Percentiles rank a stretch among this genome's conserved stretches.
phyloP scores from a whole-genome alignment of 257 asterid genomes.

The Plantago ovata region DNA sequence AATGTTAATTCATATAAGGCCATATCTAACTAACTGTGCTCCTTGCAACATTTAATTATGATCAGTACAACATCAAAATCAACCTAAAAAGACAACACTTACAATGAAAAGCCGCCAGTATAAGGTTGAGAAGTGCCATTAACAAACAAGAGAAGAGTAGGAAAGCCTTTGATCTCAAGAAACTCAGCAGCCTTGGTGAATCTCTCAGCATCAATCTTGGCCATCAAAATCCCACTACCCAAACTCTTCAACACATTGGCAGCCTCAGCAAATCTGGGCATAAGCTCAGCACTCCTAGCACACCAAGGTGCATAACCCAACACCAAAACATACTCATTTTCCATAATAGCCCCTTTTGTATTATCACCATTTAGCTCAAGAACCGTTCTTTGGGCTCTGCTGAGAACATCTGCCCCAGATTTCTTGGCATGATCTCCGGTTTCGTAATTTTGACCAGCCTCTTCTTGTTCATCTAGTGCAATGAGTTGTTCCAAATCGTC shows the following conservation, averaged over 20 bases:
- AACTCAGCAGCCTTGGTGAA: conserved; percentile 64
- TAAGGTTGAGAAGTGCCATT: conserved; percentile 81
- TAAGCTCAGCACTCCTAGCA: conserved; percentile 80
- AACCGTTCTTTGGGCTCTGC: conserved; percentile 88
- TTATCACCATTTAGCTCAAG: conserved; percentile 68
- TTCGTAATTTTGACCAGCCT: conserved; percentile 33
- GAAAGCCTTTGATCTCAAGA: conserved; percentile 78
- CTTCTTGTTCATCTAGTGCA: conserved; percentile 67
- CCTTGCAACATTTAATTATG: no score
- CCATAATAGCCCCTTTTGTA: conserved; percentile 48
- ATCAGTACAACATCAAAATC: neutral
- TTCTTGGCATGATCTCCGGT: conserved; percentile 36
- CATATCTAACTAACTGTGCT: no score
- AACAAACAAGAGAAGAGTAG: conserved; percentile 73
- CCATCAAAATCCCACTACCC: conserved; percentile 58
- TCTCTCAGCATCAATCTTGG: conserved; percentile 86
- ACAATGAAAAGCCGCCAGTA: conserved; percentile 90
- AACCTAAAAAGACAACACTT: conserved; percentile 27
- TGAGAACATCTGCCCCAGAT: conserved; percentile 71
- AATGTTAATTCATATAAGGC: no score
- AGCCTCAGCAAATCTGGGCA: conserved; percentile 97
- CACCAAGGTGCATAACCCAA: conserved; percentile 99
- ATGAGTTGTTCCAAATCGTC: conserved; percentile 69
- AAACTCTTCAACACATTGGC: conserved; percentile 71
- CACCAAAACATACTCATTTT: conserved; percentile 74